Percentiles rank a stretch among this genome's conserved stretches.
These are phyloP conservation scores for Eutrema salsugineum DNA, from an alignment of 441 rosid species.

Conservation along the genomic window DNA sequence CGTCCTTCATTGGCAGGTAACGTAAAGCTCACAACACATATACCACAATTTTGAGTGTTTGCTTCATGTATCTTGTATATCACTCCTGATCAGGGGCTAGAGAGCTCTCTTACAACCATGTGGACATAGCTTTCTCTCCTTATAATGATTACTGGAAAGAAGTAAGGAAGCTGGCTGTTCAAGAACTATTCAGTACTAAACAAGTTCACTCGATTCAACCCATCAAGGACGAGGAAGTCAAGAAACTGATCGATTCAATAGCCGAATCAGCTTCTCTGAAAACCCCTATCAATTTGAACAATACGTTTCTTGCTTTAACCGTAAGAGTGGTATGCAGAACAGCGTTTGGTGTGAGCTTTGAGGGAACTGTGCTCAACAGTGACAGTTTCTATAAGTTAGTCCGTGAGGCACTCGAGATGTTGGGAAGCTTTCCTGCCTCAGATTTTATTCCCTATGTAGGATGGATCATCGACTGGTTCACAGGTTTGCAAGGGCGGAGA, in stretches of 20 bases:
- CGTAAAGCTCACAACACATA: not conserved
- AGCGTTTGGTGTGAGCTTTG: conserved; percentile 40
- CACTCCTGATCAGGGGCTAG: conserved; percentile 4
- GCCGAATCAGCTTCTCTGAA: conserved; percentile 22
- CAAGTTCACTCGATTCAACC: conserved; percentile 38
- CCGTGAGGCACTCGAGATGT: conserved; percentile 28
- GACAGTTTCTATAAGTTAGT: conserved; percentile 30
- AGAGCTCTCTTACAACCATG: conserved; percentile 40
- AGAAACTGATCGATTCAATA: conserved; percentile 31
- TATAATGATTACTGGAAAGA: conserved; percentile 46
- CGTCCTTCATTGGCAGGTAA: not conserved
- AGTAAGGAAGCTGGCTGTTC: conserved; percentile 32
- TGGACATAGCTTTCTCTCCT: conserved; percentile 45
- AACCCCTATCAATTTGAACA: conserved; percentile 32
- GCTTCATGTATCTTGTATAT: not conserved
- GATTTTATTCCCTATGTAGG: conserved; percentile 45
- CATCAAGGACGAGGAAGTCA: conserved; percentile 42
- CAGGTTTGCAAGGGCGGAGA: conserved; percentile 28
- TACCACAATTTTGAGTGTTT: not conserved
- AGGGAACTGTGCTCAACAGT: conserved; percentile 28
- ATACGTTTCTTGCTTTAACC: conserved; percentile 30
- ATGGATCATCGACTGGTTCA: conserved; percentile 41
- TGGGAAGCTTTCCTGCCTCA: conserved; percentile 36
- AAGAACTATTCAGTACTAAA: conserved; percentile 45
- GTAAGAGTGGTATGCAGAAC: conserved; percentile 33